phyloP scores from a whole-genome alignment of 1,284 basidiomycete genomes.

The Ceratobasidium sp. region DNA sequence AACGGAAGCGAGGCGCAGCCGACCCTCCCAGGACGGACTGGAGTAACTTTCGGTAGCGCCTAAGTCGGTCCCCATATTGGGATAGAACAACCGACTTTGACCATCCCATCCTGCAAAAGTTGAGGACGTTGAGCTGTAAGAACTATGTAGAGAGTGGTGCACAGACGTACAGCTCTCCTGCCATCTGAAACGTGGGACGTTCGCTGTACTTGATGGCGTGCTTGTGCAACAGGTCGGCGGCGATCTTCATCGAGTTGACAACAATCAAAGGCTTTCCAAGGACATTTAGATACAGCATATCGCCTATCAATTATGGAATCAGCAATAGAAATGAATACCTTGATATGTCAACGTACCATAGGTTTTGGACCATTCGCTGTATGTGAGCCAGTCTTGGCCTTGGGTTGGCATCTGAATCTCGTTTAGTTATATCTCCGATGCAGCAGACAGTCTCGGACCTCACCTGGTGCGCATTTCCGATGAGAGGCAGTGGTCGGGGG shows the following conservation, averaged over 20 bases:
- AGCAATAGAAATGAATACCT: background rate
- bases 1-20: conserved; percentile 30
- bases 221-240: conserved; percentile 51
- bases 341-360: conserved; percentile 4
- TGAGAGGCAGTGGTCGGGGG: conserved; percentile 21
- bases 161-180: conserved; percentile 37
- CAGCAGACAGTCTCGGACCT: background rate
- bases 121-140: background rate
- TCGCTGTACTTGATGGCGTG: conserved; percentile 51
- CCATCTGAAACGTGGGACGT: conserved; percentile 45
- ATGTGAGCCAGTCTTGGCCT: conserved; percentile 42
- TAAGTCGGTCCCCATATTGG: conserved; percentile 43
- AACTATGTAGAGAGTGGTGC: background rate
- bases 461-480: conserved; percentile 44
- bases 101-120: conserved; percentile 39
- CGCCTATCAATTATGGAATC: conserved; percentile 24
- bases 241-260: conserved; percentile 49
- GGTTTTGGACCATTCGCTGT: conserved; percentile 39
- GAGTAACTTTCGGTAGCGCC: conserved; percentile 38
- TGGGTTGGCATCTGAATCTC: conserved; percentile 29
- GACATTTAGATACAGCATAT: conserved; percentile 47
- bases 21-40: conserved; percentile 30
- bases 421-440: background rate
- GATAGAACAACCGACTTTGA: conserved; percentile 41
- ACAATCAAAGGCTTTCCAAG: conserved; percentile 49